Evolutionary conservation across 495 filamentous ascomycete species (phyloP), one percentile per base, ranked within the genome.

Genomic region (Aspergillus egyptiacus): DNA sequence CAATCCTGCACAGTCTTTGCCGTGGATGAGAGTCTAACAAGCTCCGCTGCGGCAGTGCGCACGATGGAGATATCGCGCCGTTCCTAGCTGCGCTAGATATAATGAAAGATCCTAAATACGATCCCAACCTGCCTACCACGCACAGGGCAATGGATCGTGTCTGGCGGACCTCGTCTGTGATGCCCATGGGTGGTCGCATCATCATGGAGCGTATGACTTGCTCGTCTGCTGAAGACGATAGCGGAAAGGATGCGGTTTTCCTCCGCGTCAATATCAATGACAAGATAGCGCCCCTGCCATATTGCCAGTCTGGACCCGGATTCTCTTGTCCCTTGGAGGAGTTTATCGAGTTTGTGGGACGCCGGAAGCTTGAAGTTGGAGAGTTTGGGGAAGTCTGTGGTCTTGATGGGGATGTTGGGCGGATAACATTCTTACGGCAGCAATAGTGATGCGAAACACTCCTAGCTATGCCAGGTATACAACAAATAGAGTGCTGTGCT

Each of bases 221-320:
- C 47, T 38, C 61, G 9, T 39, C 60, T 23, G 24, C 20, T 20
- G 27, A 28, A 25, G 6, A 45, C 52, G 22, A 7, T 15, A 2
- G 10, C 9, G 10, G 33, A 5, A 31, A 43, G 0, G 44, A 57
- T 13, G 47, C 57, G 2, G 24, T 55, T 6, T 81, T 67, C 36
- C 57, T 83, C n/a, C 69, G 80, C 15, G 55, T 81, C 34, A 80
- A 78, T 42, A 71, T 81, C 50, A 81, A 80, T 58, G 79, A 83
- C 51, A 73, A 71, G 34, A 74, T 80, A 43, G 68, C 78, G 18
- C 67, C 72, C 11, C 45, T 83, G 7, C 71, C 74, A 1, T 70
- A 63, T 3, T 82, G 79, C 51, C 54, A 59, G 7, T 62, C 61
- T 25, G 79, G 79, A 0, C 78, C 77, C 18, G 77, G 78, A 11